These are phyloP conservation scores for Yarrowia yakushimensis DNA, from an alignment of 805 yeast genomes.

Conservation along the genomic window DNA sequence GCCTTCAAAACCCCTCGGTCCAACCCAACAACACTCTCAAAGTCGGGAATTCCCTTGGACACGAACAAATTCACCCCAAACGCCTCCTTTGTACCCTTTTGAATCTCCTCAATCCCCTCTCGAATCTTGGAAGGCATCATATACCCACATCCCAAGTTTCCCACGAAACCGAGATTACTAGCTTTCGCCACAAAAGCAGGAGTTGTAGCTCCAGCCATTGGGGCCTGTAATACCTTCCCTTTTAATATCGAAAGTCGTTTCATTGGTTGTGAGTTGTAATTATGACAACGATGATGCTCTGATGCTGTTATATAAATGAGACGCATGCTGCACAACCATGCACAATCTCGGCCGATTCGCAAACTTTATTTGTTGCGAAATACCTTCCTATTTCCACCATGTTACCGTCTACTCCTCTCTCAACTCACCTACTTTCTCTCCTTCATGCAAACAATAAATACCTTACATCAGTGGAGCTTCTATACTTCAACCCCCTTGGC, in stretches of 20 bases:
- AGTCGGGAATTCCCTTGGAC: constrained; percentile 7
- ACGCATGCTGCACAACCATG: not conserved
- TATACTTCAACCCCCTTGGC: constrained; percentile 24
- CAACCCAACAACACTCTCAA: not conserved
- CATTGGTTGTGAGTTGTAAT: not conserved
- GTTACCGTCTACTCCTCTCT: too few relatives aligned
- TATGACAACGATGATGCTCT: not conserved
- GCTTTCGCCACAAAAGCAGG: constrained; percentile 45
- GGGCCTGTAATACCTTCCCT: constrained; percentile 46
- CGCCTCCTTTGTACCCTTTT: constrained; percentile 20
- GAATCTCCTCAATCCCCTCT: constrained; percentile 26
- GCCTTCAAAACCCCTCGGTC: not conserved
- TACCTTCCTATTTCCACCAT: too few relatives aligned
- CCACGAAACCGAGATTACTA: constrained; percentile 48
- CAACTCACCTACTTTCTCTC: too few relatives aligned
- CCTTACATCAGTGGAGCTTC: constrained; percentile 25
- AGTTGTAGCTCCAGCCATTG: constrained; percentile 58
- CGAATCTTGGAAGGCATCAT: constrained; percentile 28
- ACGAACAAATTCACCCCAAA: constrained; percentile 33
- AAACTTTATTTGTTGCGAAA: not conserved
- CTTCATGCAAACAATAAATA: constrained; percentile 22
- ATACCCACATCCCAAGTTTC: constrained; percentile 46
- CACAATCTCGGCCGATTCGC: constrained; percentile 17
- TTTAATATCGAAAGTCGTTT: not conserved
- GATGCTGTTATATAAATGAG: not conserved